Conservation (phyloP, 257 asterid genomes). For the Petrea volubilis region DNA sequence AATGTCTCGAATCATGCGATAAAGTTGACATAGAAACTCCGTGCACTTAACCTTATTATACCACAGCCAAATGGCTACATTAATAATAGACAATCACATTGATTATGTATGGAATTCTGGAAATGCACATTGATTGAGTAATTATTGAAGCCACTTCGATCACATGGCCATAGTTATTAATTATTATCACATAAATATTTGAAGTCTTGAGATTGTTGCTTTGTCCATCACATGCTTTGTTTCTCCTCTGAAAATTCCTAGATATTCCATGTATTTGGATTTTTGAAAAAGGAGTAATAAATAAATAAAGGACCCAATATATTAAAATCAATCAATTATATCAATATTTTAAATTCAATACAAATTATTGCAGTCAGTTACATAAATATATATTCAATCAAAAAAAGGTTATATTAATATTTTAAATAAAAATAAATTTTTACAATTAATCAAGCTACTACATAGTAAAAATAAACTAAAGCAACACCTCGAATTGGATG, state of each 20-base stretch:
- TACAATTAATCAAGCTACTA: too few species aligned
- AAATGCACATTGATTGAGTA: slow-evolving; percentile 15
- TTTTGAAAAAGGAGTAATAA: neutral
- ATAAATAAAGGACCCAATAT: too few species aligned
- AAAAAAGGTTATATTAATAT: too few species aligned
- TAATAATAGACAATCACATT: neutral
- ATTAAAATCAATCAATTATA: too few species aligned
- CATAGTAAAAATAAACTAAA: too few species aligned
- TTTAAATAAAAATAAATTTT: too few species aligned
- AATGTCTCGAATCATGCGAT: slow-evolving; percentile 19
- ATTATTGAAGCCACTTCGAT: slow-evolving; percentile 31
- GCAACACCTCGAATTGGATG: too few species aligned
- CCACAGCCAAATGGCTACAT: neutral
- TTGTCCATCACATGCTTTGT: slow-evolving; percentile 27
- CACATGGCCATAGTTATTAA: slow-evolving; percentile 34
- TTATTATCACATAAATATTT: slow-evolving; percentile 13
- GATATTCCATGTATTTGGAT: slow-evolving; percentile 5
- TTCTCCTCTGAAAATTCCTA: slow-evolving; percentile 25
- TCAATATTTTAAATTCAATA: too few species aligned
- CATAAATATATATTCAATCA: too few species aligned
- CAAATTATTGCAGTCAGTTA: too few species aligned
- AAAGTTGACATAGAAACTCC: slow-evolving; percentile 29
- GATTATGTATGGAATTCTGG: slow-evolving; percentile 9
- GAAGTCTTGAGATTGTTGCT: slow-evolving; percentile 14
- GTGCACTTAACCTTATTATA: neutral